Evolutionary conservation across 1,284 basidiomycete species (phyloP).

Genomic region (Sanguinoderma infundibulare): DNA sequence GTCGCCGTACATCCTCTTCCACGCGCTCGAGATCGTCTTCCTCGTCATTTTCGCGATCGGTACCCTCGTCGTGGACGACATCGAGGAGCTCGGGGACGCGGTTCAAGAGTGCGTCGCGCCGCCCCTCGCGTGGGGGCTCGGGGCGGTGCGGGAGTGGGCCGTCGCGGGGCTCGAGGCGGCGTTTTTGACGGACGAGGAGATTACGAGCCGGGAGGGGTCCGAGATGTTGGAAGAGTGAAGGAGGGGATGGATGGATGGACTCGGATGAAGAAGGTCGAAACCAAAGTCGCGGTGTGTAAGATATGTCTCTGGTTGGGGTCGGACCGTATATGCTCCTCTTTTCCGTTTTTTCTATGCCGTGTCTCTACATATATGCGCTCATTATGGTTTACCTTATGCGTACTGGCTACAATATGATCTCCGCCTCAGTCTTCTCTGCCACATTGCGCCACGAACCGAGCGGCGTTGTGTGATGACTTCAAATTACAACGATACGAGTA

Average conservation of each 20-base stretch:
- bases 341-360: not conserved
- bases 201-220: not conserved
- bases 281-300: not conserved
- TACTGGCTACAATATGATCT: not conserved
- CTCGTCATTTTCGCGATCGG: not conserved
- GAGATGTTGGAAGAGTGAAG: not conserved
- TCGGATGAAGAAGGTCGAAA: not conserved
- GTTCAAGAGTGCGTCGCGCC: not conserved
- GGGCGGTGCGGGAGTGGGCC: not conserved
- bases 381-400: not conserved
- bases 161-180: conserved; percentile 6
- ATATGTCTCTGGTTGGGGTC: not conserved
- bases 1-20: not conserved
- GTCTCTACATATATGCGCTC: not conserved
- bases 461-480: too few species aligned
- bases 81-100: not conserved
- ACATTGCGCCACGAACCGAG: too few species aligned
- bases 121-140: not conserved
- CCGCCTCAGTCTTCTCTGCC: not conserved
- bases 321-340: not conserved
- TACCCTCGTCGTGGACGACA: not conserved
- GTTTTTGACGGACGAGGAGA: conserved; percentile 7
- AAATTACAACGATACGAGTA: too few species aligned
- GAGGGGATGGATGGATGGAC: not conserved
- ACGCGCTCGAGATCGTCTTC: not conserved